Percentiles rank a stretch among this genome's conserved stretches.
phyloP scores from a whole-genome alignment of 495 filamentous ascomycete species.

The Gamarada debralockiae region DNA sequence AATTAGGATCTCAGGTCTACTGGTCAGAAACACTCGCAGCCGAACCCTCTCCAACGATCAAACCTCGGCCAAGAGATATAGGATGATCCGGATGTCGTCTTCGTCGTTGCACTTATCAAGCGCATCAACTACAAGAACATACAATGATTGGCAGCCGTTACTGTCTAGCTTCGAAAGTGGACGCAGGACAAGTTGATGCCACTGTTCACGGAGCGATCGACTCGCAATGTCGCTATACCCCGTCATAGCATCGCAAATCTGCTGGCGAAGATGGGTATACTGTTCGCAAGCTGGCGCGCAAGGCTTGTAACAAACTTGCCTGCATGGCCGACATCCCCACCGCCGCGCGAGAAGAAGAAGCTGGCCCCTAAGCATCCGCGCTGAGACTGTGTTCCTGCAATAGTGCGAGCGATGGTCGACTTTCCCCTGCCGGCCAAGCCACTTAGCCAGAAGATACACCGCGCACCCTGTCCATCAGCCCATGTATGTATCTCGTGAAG shows the following conservation, averaged over 20 bases:
- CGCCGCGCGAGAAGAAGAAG: constrained; percentile 9
- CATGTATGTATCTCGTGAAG: constrained; percentile 9
- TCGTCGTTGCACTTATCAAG: background rate
- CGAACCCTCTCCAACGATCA: constrained; percentile 31
- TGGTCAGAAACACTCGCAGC: too few species aligned
- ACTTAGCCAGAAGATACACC: constrained; percentile 31
- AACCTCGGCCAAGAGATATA: constrained; percentile 22
- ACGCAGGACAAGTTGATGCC: constrained; percentile 16
- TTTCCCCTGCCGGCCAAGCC: constrained; percentile 9
- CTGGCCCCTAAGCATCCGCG: constrained; percentile 12
- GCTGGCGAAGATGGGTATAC: constrained; percentile 1
- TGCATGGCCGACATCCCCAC: constrained; percentile 19
- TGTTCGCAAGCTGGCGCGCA: constrained; percentile 14
- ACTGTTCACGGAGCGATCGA: too few species aligned
- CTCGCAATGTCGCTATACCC: constrained; percentile 7
- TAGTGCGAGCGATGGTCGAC: background rate
- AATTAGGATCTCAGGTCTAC: constrained; percentile 28
- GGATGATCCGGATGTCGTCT: constrained; percentile 18
- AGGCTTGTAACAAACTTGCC: constrained; percentile 19
- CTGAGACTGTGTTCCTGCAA: constrained; percentile 22
- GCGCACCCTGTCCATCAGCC: background rate
- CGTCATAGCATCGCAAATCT: constrained; percentile 11
- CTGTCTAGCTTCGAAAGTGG: constrained; percentile 19
- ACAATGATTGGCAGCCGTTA: background rate
- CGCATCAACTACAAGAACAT: background rate